Evolutionary conservation across 441 rosid genomes (phyloP), one percentile per base, ranked within the genome.

Genomic region (Erodium chrysanthum): DNA sequence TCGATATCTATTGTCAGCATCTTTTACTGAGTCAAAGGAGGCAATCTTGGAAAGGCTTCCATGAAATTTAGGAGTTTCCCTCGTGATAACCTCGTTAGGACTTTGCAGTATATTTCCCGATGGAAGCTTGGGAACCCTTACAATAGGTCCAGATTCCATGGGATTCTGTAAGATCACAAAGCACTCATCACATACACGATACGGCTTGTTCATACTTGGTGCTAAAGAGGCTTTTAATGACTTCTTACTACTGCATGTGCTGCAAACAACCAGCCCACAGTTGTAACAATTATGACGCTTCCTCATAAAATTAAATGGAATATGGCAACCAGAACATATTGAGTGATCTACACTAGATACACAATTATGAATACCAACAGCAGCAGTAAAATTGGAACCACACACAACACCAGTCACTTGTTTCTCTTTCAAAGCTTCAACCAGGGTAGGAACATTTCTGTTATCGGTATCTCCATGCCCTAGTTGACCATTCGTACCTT

Each of bases 261-360:
- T 90, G 70, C 97, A 93, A 81, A 89, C 88, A 68, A 87, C 95
- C 31, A 89, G 83, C 65, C 98, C 98, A 73, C 98, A 93, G 56
- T 93, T 88, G 77, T 91, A 93, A 81, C 98, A 93, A 70, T 93
- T 93, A 74, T 93, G 98, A 60, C 96, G 86, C 82, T 93, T 93
- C 74, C 98, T 84, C 78, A 84, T 88, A 78, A 91, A 93, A 84
- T 78, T 93, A 78, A 93, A 91, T 44, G 88, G 93, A 68, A 81
- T 81, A 61, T 89, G 95, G 75, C 98, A 93, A 65, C 98, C 97
- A 73, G 98, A 93, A 76, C 98, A 93, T 91, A 88, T 88, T 31
- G 97, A 93, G 78, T 89, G 97, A 77, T 93, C 98, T 76, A 89
- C 77, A 66, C 93, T 92, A 23, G 97, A 91, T 66, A 88, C 92